Evolutionary conservation across 2,329 filamentous ascomycete genomes (phyloP), one percentile per base, ranked within the genome.

Genomic region (Ascochyta lentis): DNA sequence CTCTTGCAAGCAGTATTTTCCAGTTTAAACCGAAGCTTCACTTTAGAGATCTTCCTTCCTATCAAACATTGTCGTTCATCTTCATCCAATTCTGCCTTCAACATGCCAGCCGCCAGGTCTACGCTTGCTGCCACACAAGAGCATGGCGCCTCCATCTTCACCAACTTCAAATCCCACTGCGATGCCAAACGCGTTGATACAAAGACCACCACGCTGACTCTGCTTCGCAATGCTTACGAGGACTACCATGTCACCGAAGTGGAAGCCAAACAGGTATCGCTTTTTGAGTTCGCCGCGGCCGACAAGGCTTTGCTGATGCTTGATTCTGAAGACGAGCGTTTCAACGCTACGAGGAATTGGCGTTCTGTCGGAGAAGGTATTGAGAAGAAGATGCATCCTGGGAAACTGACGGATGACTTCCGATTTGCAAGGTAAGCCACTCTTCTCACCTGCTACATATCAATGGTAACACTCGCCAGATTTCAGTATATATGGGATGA

Each of bases 401-500:
- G 64, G 1, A 55, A 29, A 12, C 43, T 71, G 16, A 49, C 42
- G 4, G 68, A 71, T 45, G 56, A 66, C 0, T 68, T 56, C 46
- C 51, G 66, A 4, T 68, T 70, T 41, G 65, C 62, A 10, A 59
- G 64, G 65, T 66, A 52, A 24, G 59, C 55, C 13, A 13, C 7
- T 24, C 23, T 27, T 23, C 13, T 15, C 33, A 12, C 19, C 12
- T 16, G 27, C 10, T 8, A 12, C 3, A 4, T 3, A 39, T 34
- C 2, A 41, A 10, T 13, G 22, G 22, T 46, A 19, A 51, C 5
- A 34, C n/a, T 24, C 22, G 22, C 9, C 13, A 66, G 67, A 23
- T 70, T 69, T 52, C 63, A 66, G 42, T 73, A 70, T 45, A 57
- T 56, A 12, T 74, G 70, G 68, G 54, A 66, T n/a, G 60, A 41